Base-by-base conservation (phyloP, 805 yeast species). In the Yarrowia deformans region DNA sequence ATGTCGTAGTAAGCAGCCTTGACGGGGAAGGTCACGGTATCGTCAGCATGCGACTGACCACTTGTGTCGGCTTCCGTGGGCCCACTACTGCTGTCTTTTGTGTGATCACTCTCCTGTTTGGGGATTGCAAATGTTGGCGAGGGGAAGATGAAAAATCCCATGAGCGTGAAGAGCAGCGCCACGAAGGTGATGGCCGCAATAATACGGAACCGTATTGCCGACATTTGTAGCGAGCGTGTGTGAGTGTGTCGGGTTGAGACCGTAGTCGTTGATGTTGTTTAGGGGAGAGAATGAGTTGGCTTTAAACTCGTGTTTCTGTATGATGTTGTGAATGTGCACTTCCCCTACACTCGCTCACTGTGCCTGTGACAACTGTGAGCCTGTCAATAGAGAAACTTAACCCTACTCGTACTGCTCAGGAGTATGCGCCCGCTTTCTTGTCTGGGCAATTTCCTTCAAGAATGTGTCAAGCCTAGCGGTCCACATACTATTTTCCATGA, bases 151-250 rank as follows among this genome's bases (percentile, higher is more conserved):
- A 39, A 43, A 9, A 43, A 60, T 10, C 52, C 52, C 32, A 35
- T 9, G 19, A 60, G 52, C 32, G 66, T 60, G 42, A 23, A 18
- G n/a, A 43, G 34, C 32, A 60, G 42, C 8, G 52, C 52, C 13
- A 45, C 32, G 8, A 29, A 43, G 12, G 52, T 18, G 32, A 60
- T 45, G n/a, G 52, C 52, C 40, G 52, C 66, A 18, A 60, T 29
- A n/a, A 60, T 34, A 16, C 66, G 66, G 52, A 60, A 60, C 18
- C 66, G 50, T 42, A 45, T 42, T 19, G 66, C 23, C 42, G 66
- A 3, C 66, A 60, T 56, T n/a, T 23, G 29, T 10, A 50, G 16
- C 23, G 55, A 50, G 55, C 13, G 55, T 50, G 46, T 16, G 55
- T 16, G 37, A 3, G 16, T 9, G 14, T 7, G 6, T 7, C 39